Base-by-base conservation (phyloP, 495 filamentous ascomycete species). In the Cairneyella variabilis region DNA sequence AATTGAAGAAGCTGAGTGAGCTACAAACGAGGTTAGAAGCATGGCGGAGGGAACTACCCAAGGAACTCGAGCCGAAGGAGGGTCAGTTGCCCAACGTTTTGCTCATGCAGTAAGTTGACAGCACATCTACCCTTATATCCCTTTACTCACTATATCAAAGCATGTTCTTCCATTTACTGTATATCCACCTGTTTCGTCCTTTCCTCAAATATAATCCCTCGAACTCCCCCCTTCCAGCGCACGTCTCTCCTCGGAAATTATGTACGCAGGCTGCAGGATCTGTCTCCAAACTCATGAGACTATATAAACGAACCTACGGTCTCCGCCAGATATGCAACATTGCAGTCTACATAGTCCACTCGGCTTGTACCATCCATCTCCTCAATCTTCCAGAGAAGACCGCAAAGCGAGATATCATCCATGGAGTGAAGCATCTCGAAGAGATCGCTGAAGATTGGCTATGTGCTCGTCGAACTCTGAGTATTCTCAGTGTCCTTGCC, bases 371-470 rank as follows among this genome's bases (percentile, higher is more conserved):
- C 1, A 90, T 97, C 44, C 95, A 97, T 60, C 77, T 98, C 21
- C 83, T 98, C 44, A 96, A 96, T 59, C 76, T 97, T 1, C 90
- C 90, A 0, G 90, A 96, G 41, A 95, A 91, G 61, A 89, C 88
- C 32, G 89, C 92, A 8, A 85, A 79, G 57, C 75, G 92, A 59
- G 93, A 98, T 67, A 85, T 97, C 39, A 81, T 88, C 10, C 90
- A 97, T 55, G 89, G 90, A 5, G 75, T 97, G n/a, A 88, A 87
- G 48, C 88, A 93, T 55, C 80, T 97, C 11, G 93, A 97, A 68
- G 95, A 98, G 64, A 97, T 98, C 59, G 90, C 88, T 1, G 92
- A 96, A 68, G 83, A 87, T 54, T 98, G 93, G 93, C 82, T 90
- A 3, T 92, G 91, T 60, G 95, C 91, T 11, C 77, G 90, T 27